phyloP scores from a whole-genome alignment of 352 stramenopile species.

The Phytophthora pini region DNA sequence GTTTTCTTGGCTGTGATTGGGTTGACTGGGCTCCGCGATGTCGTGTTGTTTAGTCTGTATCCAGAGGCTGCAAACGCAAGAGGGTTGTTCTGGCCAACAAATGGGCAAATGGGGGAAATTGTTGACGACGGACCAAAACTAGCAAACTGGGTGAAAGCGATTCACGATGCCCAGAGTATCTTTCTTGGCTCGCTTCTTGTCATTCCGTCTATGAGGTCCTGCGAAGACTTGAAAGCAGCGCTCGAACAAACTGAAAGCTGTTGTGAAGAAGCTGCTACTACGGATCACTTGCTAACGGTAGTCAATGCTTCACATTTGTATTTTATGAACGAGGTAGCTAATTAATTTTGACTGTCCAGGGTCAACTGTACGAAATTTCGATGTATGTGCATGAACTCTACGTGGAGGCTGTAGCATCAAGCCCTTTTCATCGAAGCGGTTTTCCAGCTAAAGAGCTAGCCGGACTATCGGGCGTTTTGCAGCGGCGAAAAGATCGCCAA shows the following conservation, averaged over 20 bases:
- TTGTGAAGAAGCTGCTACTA: conserved; percentile 33
- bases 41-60: conserved; percentile 15
- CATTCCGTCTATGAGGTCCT: conserved; percentile 39
- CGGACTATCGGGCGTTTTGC: conserved; percentile 33
- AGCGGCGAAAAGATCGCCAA: conserved; percentile 42
- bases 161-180: conserved; percentile 30
- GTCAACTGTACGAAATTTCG: conserved; percentile 48
- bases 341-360: conserved; percentile 20
- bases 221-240: conserved; percentile 29
- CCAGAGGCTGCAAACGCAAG: conserved; percentile 2
- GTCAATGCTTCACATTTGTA: background rate
- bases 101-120: conserved; percentile 30
- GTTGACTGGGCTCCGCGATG: conserved; percentile 15
- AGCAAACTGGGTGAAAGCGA: conserved; percentile 37
- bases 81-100: conserved; percentile 20
- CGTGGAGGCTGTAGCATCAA: conserved; percentile 54
- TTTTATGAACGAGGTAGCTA: background rate
- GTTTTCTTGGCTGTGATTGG: conserved; percentile 30
- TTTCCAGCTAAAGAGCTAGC: conserved; percentile 31
- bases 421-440: conserved; percentile 38
- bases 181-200: conserved; percentile 37
- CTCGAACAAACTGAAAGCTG: conserved; percentile 33
- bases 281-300: conserved; percentile 44
- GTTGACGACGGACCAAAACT: conserved; percentile 20
- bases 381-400: conserved; percentile 48